Percentiles rank a stretch among this genome's conserved stretches.
These are phyloP conservation scores for Spergularia bocconei DNA, from an alignment of 148 eudicot species.

Conservation along the genomic window DNA sequence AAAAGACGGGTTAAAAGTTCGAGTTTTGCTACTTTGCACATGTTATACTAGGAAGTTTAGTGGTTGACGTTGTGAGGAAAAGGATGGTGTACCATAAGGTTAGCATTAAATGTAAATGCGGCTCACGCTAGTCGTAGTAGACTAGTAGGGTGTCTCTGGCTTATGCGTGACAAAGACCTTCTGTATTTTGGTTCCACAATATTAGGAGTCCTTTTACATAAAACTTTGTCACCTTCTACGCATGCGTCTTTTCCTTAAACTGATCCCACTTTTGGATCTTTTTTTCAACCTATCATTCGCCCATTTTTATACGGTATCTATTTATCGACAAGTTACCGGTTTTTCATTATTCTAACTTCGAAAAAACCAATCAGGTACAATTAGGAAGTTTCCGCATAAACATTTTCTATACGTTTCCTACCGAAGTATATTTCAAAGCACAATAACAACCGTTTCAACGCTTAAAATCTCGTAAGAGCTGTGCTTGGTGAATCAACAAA, in stretches of 20 bases:
- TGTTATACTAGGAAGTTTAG: too few relatives aligned
- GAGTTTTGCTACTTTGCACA: too few relatives aligned
- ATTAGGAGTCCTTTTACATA: not conserved
- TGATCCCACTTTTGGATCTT: not conserved
- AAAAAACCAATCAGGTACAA: not conserved
- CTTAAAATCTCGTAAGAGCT: too few relatives aligned
- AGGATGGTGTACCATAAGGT: constrained; percentile 1
- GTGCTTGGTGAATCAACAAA: too few relatives aligned
- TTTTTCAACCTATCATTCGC: not conserved
- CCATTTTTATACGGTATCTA: not conserved
- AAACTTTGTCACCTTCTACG: constrained; percentile 6
- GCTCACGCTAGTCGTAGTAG: not conserved
- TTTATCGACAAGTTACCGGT: not conserved
- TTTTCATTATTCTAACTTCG: not conserved
- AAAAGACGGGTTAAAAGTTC: too few relatives aligned
- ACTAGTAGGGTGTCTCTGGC: not conserved
- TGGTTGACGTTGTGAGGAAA: not conserved
- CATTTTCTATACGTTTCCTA: too few relatives aligned
- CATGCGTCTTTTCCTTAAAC: not conserved
- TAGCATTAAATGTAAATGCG: not conserved
- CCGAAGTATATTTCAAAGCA: too few relatives aligned
- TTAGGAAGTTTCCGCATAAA: not conserved
- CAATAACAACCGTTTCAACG: too few relatives aligned
- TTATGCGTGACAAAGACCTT: not conserved
- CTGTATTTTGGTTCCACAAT: not conserved